Evolutionary conservation across 2,329 filamentous ascomycete species (phyloP).

Genomic region (Nectriaceae sp.): DNA sequence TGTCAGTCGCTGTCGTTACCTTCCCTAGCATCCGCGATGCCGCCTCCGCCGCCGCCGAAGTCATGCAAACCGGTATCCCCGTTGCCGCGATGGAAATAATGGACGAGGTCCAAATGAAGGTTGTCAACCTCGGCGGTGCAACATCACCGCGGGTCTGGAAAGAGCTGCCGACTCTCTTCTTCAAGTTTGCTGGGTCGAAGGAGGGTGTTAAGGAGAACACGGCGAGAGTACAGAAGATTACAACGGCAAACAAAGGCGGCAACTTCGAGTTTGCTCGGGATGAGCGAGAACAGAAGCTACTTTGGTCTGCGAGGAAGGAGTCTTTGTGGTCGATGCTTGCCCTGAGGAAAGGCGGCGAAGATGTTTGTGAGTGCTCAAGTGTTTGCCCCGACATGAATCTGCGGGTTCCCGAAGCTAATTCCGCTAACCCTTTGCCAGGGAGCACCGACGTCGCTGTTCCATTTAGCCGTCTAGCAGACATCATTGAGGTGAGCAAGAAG

Average conservation of each 20-base stretch:
- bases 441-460: constrained; percentile 85
- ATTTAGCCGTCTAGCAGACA: constrained; percentile 72
- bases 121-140: constrained; percentile 74
- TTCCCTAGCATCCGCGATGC: constrained; percentile 79
- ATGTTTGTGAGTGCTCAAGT: constrained; percentile 63
- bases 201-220: constrained; percentile 80
- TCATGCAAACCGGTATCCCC: constrained; percentile 75
- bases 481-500: constrained; percentile 82
- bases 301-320: constrained; percentile 83
- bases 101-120: constrained; percentile 85
- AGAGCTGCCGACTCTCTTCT: constrained; percentile 77
- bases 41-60: constrained; percentile 69
- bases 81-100: constrained; percentile 82
- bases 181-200: constrained; percentile 83
- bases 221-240: constrained; percentile 65
- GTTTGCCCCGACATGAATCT: background rate
- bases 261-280: constrained; percentile 77
- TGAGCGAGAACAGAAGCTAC: constrained; percentile 68
- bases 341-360: constrained; percentile 64
- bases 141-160: constrained; percentile 72
- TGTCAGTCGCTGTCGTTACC: constrained; percentile 76
- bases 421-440: constrained; percentile 43
- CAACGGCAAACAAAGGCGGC: constrained; percentile 63
- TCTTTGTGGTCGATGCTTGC: constrained; percentile 83
- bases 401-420: background rate